Evolutionary conservation across 2,329 filamentous ascomycete genomes (phyloP).

Genomic region (Fusarium pseudograminearum): DNA sequence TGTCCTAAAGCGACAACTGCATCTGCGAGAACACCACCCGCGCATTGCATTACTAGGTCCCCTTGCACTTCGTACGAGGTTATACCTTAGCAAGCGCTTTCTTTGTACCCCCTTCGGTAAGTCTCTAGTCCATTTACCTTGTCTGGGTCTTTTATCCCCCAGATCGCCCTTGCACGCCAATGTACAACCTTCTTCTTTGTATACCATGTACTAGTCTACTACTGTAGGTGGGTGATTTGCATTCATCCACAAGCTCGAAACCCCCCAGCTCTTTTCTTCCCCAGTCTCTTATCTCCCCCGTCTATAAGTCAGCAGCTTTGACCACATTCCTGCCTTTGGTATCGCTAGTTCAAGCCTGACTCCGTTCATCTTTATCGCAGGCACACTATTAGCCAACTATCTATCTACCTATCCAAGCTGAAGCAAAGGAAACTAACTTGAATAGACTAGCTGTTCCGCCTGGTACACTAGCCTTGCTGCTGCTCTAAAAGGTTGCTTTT

Average conservation of each 20-base stretch:
- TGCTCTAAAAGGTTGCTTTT: slow-evolving; percentile 29
- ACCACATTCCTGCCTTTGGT: slow-evolving; percentile 38
- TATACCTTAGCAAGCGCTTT: slow-evolving; percentile 13
- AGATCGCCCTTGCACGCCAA: slow-evolving; percentile 18
- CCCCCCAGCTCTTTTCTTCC: slow-evolving; percentile 30
- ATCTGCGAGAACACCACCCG: slow-evolving; percentile 17
- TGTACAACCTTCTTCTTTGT: slow-evolving; percentile 24
- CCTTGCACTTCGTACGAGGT: slow-evolving; percentile 32
- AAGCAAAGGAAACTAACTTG: slow-evolving; percentile 28
- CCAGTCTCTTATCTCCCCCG: slow-evolving; percentile 40
- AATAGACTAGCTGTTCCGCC: slow-evolving; percentile 27
- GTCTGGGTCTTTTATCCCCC: slow-evolving; percentile 2
- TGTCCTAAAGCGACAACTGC: slow-evolving; percentile 11
- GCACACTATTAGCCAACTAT: slow-evolving; percentile 28
- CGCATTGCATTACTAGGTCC: slow-evolving; percentile 31
- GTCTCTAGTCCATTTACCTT: slow-evolving; percentile 15
- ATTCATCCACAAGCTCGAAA: slow-evolving; percentile 23
- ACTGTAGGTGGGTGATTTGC: not conserved
- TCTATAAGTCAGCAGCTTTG: slow-evolving; percentile 32
- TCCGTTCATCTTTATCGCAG: slow-evolving; percentile 37
- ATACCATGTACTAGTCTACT: slow-evolving; percentile 5
- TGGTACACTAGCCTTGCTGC: slow-evolving; percentile 2
- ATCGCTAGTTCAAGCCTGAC: slow-evolving; percentile 17
- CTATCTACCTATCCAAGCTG: slow-evolving; percentile 6
- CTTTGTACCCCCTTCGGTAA: slow-evolving; percentile 36